Evolutionary conservation across 2,329 filamentous ascomycete species (phyloP), one percentile per base, ranked within the genome.

Genomic region (Clonostachys sp.): DNA sequence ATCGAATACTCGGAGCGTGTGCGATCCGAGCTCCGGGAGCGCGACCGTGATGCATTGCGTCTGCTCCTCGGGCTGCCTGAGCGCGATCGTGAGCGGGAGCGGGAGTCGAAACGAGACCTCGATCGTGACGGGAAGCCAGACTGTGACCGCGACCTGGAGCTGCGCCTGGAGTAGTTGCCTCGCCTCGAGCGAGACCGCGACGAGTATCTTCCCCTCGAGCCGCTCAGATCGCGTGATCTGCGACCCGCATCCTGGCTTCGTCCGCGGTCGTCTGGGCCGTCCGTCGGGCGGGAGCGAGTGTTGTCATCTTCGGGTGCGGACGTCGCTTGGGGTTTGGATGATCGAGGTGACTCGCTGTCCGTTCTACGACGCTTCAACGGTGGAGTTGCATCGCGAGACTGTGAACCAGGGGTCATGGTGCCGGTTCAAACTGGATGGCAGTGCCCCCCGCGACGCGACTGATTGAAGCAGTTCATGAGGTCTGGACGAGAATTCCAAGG

Each of bases 301-400:
- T 30, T 30, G 24, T 30, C 24, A 30, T 30, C 24, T 30, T 30
- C 24, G 24, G 24, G 24, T 9, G 24, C 24, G 24, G 24, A 18
- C 40, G 40, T 13, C 16, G 12, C 40, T 42, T 13, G 13, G 40
- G 17, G 20, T 42, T 39, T 12, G 47, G 43, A n/a, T 5, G 18
- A 34, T 47, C 45, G 56, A 2, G 59, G 58, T 12, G 61, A 60
- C 35, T 56, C 57, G 42, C 61, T 56, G 30, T 55, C 51, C 5
- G 63, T 67, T 52, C 59, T 65, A 42, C 58, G 63, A 44, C 65
- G 59, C 53, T 69, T 69, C 24, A 49, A 53, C 13, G 56, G 55
- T 39, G 61, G 58, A 20, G 59, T 55, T 18, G 52, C 48, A n/a
- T 49, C 54, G 10, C 54, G 55, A 35, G 47, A 51, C 17, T 62